These are phyloP conservation scores for Nitzschia sp. DNA, from an alignment of 108 stramenopile species.

Conservation along the genomic window DNA sequence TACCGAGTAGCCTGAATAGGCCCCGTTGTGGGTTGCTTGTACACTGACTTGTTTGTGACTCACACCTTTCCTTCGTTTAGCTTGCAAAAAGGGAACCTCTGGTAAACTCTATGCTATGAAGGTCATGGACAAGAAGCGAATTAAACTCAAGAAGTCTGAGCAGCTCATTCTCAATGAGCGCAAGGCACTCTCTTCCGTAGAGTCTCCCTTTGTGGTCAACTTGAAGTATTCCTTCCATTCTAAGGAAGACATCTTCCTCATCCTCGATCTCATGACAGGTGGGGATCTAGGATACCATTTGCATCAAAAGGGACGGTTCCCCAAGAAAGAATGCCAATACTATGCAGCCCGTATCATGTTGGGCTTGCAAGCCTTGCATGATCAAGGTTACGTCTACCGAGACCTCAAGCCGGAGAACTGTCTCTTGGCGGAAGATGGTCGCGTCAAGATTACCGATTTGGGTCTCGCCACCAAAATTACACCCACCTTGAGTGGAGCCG, in stretches of 20 bases:
- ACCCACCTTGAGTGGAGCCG: constrained; percentile 77
- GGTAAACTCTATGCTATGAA: constrained; percentile 98
- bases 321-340: constrained; percentile 73
- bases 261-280: constrained; percentile 96
- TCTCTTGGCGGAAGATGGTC: constrained; percentile 86
- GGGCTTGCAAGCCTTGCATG: constrained; percentile 88
- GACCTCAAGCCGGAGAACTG: constrained; percentile 96
- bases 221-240: constrained; percentile 94
- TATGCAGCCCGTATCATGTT: constrained; percentile 92
- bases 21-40: no score
- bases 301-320: constrained; percentile 73
- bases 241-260: constrained; percentile 84
- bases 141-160: constrained; percentile 91
- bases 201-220: constrained; percentile 93
- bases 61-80: constrained; percentile 29
- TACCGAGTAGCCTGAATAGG: no score
- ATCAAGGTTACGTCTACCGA: constrained; percentile 85
- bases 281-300: constrained; percentile 89
- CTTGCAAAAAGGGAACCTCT: constrained; percentile 92
- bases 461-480: constrained; percentile 90
- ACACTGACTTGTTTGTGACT: constrained; percentile 1
- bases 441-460: constrained; percentile 88
- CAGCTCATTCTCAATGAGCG: constrained; percentile 89
- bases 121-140: constrained; percentile 94
- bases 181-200: constrained; percentile 74